phyloP scores from a whole-genome alignment of 1,284 basidiomycete species.

The Ganoderma resinaceum region DNA sequence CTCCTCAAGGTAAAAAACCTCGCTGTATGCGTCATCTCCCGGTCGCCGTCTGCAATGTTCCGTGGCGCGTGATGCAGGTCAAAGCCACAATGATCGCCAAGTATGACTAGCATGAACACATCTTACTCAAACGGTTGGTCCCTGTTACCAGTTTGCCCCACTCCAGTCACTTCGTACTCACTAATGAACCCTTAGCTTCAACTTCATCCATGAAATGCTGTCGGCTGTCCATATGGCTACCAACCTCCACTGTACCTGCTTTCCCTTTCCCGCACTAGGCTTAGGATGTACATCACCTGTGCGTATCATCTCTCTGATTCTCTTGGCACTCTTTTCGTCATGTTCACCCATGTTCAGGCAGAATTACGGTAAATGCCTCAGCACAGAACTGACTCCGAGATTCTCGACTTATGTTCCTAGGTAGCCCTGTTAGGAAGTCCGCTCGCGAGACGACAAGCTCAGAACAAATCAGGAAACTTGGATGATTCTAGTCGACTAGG shows the following conservation, averaged over 20 bases:
- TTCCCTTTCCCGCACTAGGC: conserved; percentile 11
- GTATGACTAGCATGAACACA: neutral
- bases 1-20: neutral
- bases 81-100: neutral
- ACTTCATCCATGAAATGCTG: neutral
- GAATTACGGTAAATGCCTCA: neutral
- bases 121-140: neutral
- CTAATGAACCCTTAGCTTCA: neutral
- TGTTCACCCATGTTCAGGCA: neutral
- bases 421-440: neutral
- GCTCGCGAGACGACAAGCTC: neutral
- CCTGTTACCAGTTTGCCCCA: neutral
- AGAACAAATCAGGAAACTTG: neutral
- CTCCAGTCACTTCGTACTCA: neutral
- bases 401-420: neutral
- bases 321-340: neutral
- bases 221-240: neutral
- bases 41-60: neutral
- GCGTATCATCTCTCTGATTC: neutral
- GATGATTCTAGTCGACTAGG: neutral
- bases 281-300: neutral
- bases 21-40: neutral
- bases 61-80: neutral
- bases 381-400: neutral
- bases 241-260: neutral